Conservation (phyloP, 805 yeast genomes). For the Saccharomycopsis sp. region DNA sequence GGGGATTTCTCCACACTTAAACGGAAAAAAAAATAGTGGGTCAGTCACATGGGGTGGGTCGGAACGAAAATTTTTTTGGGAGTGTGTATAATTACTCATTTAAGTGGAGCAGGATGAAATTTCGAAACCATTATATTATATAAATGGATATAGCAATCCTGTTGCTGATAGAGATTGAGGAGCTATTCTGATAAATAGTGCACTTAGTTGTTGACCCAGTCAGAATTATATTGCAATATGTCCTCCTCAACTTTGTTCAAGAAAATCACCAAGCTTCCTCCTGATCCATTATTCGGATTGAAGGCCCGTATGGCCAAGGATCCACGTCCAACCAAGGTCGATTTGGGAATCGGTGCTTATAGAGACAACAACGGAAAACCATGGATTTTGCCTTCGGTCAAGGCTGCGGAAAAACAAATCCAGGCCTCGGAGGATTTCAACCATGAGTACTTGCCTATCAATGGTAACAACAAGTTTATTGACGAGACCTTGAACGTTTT, state of each 20-base stretch:
- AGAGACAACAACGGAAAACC: conserved; percentile 85
- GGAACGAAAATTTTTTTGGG: neutral
- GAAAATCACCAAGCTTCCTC: conserved; percentile 59
- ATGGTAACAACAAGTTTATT: conserved; percentile 67
- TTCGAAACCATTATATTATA: neutral
- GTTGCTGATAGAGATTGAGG: neutral
- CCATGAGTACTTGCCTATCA: conserved; percentile 84
- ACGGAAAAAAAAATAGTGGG: neutral
- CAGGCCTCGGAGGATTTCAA: conserved; percentile 48
- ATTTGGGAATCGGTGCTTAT: conserved; percentile 91
- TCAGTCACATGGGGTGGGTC: neutral
- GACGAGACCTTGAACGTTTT: conserved; percentile 62
- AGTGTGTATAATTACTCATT: neutral
- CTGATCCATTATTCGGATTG: conserved; percentile 82
- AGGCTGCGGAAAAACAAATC: conserved; percentile 52
- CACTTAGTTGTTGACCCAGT: no score
- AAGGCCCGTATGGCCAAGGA: conserved; percentile 61
- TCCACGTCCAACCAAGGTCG: conserved; percentile 61
- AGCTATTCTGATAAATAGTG: no score
- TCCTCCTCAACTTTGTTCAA: conserved; percentile 33
- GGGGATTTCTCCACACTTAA: neutral
- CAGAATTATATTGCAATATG: no score
- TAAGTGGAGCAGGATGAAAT: neutral
- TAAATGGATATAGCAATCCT: neutral
- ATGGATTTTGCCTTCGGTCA: conserved; percentile 75